Base-by-base conservation (phyloP, 1,284 basidiomycete species). In the Ganoderma leucocontextum region DNA sequence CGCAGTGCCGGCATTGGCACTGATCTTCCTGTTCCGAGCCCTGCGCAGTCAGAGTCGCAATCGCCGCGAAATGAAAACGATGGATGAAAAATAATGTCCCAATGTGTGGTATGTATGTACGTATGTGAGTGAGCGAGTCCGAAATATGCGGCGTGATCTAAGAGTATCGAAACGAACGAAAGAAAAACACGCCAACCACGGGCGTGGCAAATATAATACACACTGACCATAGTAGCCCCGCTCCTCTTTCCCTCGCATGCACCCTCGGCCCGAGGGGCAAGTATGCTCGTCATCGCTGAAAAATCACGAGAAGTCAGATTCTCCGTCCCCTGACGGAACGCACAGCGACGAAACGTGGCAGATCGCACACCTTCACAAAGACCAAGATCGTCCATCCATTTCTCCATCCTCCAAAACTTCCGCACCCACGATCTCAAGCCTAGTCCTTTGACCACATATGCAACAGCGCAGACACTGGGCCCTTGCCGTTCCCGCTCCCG, bases 361-460 rank as follows among this genome's bases (percentile, higher is more conserved):
- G 0, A 10, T 47, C n/a, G 22, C 47, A 10, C 47, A 49, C 47
- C 47, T 49, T 9, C 47, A 9, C n/a, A 49, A 25, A 49, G 22
- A 25, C 22, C 22, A 49, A 49, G 10, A 25, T 13, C 44, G 1
- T 47, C 44, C 7, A 22, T 22, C 44, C 9, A 25, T 17, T n/a
- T n/a, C n/a, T n/a, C 41, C 41, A 42, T 42, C 41, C 17, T 17
- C 41, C 2, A 29, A 29, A 17, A 42, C 15, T 5, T 57, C 12
- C n/a, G 33, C 25, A 29, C 41, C 41, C 4, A 49, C 33, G 12
- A 9, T 7, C 33, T 25, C 60, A 25, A n/a, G 25, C 25, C 53
- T 64, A 73, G 29, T 73, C 68, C 65, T 70, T 71, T 29, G 72
- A 70, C 72, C 72, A 73, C 70, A 70, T 68, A 41, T 72, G 66